phyloP scores from a whole-genome alignment of 768 basidiomycete genomes.

The Pleurotus tuoliensis region DNA sequence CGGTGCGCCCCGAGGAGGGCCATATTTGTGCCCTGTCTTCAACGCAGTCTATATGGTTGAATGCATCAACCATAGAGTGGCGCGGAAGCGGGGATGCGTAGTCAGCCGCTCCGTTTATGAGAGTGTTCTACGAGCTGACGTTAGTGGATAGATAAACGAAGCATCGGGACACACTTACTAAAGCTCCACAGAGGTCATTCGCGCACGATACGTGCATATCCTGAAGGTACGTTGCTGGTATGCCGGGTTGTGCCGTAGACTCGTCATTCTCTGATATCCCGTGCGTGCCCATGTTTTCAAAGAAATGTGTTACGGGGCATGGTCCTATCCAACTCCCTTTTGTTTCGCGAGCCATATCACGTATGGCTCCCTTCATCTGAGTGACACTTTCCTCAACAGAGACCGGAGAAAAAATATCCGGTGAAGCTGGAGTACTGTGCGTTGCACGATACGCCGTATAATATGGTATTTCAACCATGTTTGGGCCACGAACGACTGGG shows the following conservation, averaged over 20 bases:
- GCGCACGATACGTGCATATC: neutral
- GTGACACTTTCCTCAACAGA: too few species aligned
- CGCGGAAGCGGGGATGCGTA: neutral
- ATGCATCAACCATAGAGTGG: constrained; percentile 10
- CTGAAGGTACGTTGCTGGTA: neutral
- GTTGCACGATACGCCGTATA: too few species aligned
- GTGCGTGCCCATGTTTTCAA: neutral
- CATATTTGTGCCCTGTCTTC: neutral
- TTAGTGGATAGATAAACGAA: neutral
- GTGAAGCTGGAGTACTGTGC: too few species aligned
- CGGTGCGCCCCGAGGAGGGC: constrained; percentile 4
- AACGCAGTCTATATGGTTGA: constrained; percentile 4
- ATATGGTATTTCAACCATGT: too few species aligned
- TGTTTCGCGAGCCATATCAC: neutral
- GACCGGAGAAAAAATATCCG: too few species aligned
- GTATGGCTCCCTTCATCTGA: neutral
- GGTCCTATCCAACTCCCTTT: constrained; percentile 10
- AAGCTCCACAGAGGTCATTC: constrained; percentile 4
- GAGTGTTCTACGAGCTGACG: neutral
- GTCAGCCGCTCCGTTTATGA: neutral
- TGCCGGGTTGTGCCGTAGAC: neutral
- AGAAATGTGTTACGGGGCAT: constrained; percentile 9
- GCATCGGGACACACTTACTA: constrained; percentile 6
- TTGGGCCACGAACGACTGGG: too few species aligned
- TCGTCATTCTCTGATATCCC: neutral